Evolutionary conservation across 176 grass and related monocot species (phyloP).

Genomic region (Pharus latifolius): DNA sequence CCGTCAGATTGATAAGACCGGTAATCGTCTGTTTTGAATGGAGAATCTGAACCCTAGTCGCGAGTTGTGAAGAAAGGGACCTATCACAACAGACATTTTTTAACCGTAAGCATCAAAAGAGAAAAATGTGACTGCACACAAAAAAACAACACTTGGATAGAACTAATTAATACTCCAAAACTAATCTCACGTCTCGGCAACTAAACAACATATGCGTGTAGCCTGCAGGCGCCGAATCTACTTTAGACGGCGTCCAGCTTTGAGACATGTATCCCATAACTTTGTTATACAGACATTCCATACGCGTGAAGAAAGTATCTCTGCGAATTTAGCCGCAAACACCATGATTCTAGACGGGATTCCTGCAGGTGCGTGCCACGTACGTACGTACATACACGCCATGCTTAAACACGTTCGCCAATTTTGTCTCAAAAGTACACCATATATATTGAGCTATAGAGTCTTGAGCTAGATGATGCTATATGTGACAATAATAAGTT

Average conservation of each 20-base stretch:
- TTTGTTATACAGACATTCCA: not conserved
- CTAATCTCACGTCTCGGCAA: not conserved
- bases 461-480: too few relatives aligned
- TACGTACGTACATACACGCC: not conserved
- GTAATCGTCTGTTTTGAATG: too few relatives aligned
- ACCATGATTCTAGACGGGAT: not conserved
- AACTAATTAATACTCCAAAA: not conserved
- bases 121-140: too few relatives aligned
- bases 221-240: too few relatives aligned
- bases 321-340: not conserved
- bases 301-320: not conserved
- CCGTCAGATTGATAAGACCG: too few relatives aligned
- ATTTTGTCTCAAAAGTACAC: not conserved
- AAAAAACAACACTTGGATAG: not conserved
- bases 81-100: too few relatives aligned
- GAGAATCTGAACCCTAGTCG: too few relatives aligned
- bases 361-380: constrained; percentile 3
- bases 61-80: too few relatives aligned
- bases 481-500: too few relatives aligned
- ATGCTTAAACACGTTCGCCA: not conserved
- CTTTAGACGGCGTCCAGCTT: too few relatives aligned
- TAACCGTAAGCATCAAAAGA: too few relatives aligned
- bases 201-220: not conserved
- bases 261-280: not conserved
- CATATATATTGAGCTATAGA: too few relatives aligned